These are phyloP conservation scores for Mimosa pudica DNA, from an alignment of 306 rosid species.

Conservation along the genomic window DNA sequence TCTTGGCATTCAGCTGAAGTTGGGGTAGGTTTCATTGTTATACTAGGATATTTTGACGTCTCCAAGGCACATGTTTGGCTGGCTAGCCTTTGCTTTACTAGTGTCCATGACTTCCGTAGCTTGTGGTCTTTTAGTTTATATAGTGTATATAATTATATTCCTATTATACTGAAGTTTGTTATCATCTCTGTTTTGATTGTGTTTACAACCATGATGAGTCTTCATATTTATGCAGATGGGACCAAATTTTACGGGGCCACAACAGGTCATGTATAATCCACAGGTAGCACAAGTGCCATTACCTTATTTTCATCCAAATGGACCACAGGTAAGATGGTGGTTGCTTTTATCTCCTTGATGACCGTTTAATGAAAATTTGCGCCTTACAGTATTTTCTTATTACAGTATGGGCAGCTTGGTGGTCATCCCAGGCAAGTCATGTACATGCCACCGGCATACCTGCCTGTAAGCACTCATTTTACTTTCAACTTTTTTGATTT, in stretches of 20 bases:
- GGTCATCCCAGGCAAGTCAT: constrained; percentile 83
- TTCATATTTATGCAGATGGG: constrained; percentile 62
- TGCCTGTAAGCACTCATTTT: constrained; percentile 70
- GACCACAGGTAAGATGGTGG: constrained; percentile 64
- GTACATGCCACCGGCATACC: constrained; percentile 83
- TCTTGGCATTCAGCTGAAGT: neutral
- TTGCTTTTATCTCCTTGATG: constrained; percentile 13
- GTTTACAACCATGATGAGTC: constrained; percentile 19
- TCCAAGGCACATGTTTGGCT: constrained; percentile 1
- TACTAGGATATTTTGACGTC: constrained; percentile 10
- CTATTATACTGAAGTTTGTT: neutral
- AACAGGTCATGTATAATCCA: constrained; percentile 72
- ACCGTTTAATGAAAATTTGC: constrained; percentile 16
- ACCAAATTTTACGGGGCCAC: constrained; percentile 71
- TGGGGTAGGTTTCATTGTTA: neutral
- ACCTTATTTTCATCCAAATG: constrained; percentile 77
- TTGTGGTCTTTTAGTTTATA: constrained; percentile 12
- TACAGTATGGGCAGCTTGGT: constrained; percentile 85
- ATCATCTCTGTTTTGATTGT: constrained; percentile 12
- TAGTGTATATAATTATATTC: neutral
- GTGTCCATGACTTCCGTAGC: neutral
- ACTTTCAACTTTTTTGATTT: neutral
- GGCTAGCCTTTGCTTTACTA: neutral
- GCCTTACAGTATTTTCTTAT: constrained; percentile 28
- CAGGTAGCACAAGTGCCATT: constrained; percentile 70